Percentiles rank a stretch among this genome's conserved stretches.
Evolutionary conservation across 176 grass and related monocot genomes (phyloP).

Genomic region (Avena sativa): DNA sequence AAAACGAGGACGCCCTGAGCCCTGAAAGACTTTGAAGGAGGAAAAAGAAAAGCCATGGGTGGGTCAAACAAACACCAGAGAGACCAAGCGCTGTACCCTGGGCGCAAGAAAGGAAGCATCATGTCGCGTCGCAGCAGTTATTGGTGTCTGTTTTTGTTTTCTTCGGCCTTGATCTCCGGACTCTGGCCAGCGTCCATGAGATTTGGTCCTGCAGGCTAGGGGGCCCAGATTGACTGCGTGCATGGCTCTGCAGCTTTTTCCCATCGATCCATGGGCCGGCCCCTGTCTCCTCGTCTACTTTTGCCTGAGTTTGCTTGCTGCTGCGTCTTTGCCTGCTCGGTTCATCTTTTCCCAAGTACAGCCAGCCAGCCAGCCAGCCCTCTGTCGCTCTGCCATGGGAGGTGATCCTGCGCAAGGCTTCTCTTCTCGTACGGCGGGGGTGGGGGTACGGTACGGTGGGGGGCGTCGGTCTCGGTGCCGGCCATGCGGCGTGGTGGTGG

Average conservation of each 20-base stretch:
- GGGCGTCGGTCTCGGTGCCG: slow-evolving; percentile 19
- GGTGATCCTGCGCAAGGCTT: background rate
- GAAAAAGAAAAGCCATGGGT: background rate
- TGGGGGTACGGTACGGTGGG: no score
- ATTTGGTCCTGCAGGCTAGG: slow-evolving; percentile 26
- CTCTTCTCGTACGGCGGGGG: background rate
- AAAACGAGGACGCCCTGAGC: no score
- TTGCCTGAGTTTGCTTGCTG: slow-evolving; percentile 12
- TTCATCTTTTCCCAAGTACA: slow-evolving; percentile 27
- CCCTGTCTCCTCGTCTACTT: no score
- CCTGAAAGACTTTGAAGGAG: no score
- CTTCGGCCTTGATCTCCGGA: background rate
- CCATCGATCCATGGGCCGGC: background rate
- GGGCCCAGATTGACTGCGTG: slow-evolving; percentile 36
- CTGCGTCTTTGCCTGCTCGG: background rate
- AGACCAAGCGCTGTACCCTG: background rate
- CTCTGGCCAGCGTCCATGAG: slow-evolving; percentile 19
- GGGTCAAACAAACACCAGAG: slow-evolving; percentile 36
- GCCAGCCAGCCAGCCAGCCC: background rate
- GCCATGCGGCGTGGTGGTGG: background rate
- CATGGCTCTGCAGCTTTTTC: slow-evolving; percentile 40
- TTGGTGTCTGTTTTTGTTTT: slow-evolving; percentile 48
- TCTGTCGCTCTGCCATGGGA: background rate
- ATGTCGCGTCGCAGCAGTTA: slow-evolving; percentile 1
- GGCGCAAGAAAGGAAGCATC: slow-evolving; percentile 20